phyloP scores from a whole-genome alignment of 2,329 filamentous ascomycete species.

The Neonectria hederae region DNA sequence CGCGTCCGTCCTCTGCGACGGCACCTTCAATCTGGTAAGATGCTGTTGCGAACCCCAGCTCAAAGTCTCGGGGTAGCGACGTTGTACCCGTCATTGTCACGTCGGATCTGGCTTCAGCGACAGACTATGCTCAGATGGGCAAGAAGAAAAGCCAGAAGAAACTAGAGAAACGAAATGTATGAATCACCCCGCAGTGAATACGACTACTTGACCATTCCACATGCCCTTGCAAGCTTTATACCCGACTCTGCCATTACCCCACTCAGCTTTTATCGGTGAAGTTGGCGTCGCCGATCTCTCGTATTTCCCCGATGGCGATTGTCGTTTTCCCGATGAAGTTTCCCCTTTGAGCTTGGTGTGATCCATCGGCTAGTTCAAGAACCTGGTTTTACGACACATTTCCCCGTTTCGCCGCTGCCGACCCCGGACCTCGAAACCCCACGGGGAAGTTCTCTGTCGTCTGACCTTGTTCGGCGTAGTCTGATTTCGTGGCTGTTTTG shows the following conservation, averaged over 20 bases:
- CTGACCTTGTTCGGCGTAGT: slow-evolving; percentile 1
- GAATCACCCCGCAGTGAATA: background rate
- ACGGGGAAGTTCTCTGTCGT: slow-evolving; percentile 30
- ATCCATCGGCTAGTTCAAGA: background rate
- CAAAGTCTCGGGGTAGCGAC: slow-evolving; percentile 49
- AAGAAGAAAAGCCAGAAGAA: background rate
- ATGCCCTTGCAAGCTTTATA: slow-evolving; percentile 11
- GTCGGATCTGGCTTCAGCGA: background rate
- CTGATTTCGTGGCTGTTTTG: background rate
- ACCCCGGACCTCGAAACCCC: slow-evolving; percentile 24
- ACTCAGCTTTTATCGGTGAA: background rate
- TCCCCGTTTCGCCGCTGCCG: slow-evolving; percentile 27
- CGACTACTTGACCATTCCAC: background rate
- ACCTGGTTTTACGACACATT: slow-evolving; percentile 5
- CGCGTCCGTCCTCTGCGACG: slow-evolving; percentile 52
- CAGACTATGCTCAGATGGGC: background rate
- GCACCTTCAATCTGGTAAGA: slow-evolving; percentile 58
- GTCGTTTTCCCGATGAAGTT: slow-evolving; percentile 17
- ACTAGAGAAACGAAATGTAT: background rate
- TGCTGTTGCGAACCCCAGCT: slow-evolving; percentile 54
- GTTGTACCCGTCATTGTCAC: slow-evolving; percentile 4
- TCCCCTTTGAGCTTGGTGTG: slow-evolving; percentile 4
- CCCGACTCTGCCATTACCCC: slow-evolving; percentile 1
- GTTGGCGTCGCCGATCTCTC: slow-evolving; percentile 11
- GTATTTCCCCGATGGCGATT: background rate